phyloP scores from a whole-genome alignment of 352 stramenopile genomes.

The Peronospora destructor region DNA sequence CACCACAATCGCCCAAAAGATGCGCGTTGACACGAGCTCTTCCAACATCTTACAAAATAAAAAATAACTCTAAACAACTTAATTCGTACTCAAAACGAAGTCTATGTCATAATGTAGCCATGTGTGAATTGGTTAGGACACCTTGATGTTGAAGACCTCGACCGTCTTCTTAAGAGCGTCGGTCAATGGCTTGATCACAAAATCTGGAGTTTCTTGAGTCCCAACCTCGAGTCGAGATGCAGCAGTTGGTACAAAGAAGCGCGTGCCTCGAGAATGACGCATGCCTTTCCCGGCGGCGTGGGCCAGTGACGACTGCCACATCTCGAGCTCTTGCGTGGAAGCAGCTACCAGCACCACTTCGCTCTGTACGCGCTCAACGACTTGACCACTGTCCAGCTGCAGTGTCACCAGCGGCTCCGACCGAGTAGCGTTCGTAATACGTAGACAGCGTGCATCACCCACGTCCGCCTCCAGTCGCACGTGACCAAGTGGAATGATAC shows the following conservation, averaged over 20 bases:
- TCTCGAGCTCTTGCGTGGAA: constrained; percentile 72
- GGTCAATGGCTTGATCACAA: constrained; percentile 62
- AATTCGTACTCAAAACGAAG: constrained; percentile 16
- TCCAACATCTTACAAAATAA: constrained; percentile 24
- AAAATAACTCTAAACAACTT: constrained; percentile 5
- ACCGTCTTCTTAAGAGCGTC: constrained; percentile 76
- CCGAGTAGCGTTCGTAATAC: constrained; percentile 57
- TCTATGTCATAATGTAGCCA: constrained; percentile 10
- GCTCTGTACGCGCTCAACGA: constrained; percentile 68
- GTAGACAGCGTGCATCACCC: constrained; percentile 44
- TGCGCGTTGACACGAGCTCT: constrained; percentile 24
- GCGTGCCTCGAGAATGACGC: constrained; percentile 71
- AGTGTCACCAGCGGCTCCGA: constrained; percentile 65
- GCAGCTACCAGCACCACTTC: constrained; percentile 72
- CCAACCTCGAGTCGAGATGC: constrained; percentile 78
- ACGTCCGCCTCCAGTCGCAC: constrained; percentile 66
- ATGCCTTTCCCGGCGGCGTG: constrained; percentile 75
- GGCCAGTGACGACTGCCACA: constrained; percentile 84
- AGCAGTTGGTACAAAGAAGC: constrained; percentile 78
- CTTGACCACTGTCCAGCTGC: constrained; percentile 76
- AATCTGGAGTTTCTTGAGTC: constrained; percentile 68
- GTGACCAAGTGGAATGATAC: constrained; percentile 80
- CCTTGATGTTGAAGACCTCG: constrained; percentile 79
- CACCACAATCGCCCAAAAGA: constrained; percentile 47
- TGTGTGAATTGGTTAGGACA: constrained; percentile 20